phyloP scores from a whole-genome alignment of 129 eudicot species.

The sunflower (Helianthus annuus) region DNA sequence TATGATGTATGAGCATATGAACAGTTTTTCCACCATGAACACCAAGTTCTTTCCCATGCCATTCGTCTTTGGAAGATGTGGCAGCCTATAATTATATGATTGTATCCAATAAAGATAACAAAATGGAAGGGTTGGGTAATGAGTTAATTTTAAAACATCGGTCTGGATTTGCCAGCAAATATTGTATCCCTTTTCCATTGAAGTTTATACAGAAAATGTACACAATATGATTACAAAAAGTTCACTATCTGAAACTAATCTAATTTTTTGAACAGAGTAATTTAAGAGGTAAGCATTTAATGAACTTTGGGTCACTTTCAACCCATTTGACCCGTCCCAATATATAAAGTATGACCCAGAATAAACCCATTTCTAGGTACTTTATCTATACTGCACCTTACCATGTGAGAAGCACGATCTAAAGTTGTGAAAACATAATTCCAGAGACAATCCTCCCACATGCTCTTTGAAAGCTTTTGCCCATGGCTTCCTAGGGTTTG shows the following conservation, averaged over 20 bases:
- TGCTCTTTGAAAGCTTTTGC: constrained; percentile 89
- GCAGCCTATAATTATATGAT: constrained; percentile 64
- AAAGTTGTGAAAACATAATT: constrained; percentile 84
- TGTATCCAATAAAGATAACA: constrained; percentile 1
- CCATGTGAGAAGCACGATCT: constrained; percentile 98
- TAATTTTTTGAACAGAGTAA: background rate
- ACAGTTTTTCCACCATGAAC: constrained; percentile 96
- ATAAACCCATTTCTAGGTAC: background rate
- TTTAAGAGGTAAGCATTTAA: background rate
- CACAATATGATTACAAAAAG: background rate
- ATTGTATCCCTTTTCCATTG: background rate
- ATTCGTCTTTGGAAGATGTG: constrained; percentile 94
- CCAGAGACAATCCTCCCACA: constrained; percentile 99
- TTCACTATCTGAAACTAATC: background rate
- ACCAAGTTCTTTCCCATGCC: constrained; percentile 99
- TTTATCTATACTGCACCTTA: constrained; percentile 32
- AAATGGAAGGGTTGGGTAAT: background rate
- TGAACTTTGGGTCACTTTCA: background rate
- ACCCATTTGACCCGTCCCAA: background rate
- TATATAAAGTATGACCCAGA: background rate
- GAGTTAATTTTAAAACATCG: background rate
- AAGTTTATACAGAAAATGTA: constrained; percentile 1
- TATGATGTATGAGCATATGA: constrained; percentile 99
- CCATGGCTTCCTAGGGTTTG: constrained; percentile 99
- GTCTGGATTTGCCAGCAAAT: no score